Conservation (phyloP, 352 stramenopile species). For the Phytophthora ramorum region DNA sequence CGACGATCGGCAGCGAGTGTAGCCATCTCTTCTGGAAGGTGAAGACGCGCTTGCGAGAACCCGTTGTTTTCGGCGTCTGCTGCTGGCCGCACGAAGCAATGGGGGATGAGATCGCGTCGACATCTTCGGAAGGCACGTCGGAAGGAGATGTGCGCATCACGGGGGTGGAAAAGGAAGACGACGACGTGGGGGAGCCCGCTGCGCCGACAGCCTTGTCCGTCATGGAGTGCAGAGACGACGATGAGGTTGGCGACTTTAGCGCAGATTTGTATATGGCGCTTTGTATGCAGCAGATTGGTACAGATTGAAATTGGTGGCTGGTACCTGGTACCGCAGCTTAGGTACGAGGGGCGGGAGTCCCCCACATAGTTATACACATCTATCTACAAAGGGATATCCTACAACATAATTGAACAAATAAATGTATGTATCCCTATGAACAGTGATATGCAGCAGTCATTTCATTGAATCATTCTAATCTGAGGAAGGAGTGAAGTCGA, state of each 20-base stretch:
- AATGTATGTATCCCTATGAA: neutral
- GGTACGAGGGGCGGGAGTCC: conserved; percentile 10
- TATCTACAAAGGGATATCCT: neutral
- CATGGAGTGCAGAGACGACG: conserved; percentile 6
- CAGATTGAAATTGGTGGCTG: conserved; percentile 27
- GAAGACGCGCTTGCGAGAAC: conserved; percentile 73
- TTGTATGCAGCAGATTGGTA: conserved; percentile 16
- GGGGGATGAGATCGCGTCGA: neutral
- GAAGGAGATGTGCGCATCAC: conserved; percentile 10
- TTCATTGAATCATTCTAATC: neutral
- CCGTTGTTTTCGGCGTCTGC: conserved; percentile 14
- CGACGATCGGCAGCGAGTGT: conserved; percentile 80
- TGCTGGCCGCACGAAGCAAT: conserved; percentile 9
- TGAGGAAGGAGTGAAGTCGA: conserved; percentile 38
- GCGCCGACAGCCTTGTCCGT: conserved; percentile 27
- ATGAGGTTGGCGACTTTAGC: neutral
- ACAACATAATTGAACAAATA: neutral
- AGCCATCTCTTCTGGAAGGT: conserved; percentile 85
- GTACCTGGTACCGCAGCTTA: conserved; percentile 30
- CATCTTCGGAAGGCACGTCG: conserved; percentile 10
- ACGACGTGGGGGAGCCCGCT: conserved; percentile 29
- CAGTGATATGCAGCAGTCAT: conserved; percentile 3
- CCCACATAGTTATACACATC: neutral
- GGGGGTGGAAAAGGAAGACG: conserved; percentile 21
- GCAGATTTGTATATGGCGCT: conserved; percentile 18